These are phyloP conservation scores for Stenogyne calaminthoides DNA, from an alignment of 305 asterid species.

Conservation along the genomic window DNA sequence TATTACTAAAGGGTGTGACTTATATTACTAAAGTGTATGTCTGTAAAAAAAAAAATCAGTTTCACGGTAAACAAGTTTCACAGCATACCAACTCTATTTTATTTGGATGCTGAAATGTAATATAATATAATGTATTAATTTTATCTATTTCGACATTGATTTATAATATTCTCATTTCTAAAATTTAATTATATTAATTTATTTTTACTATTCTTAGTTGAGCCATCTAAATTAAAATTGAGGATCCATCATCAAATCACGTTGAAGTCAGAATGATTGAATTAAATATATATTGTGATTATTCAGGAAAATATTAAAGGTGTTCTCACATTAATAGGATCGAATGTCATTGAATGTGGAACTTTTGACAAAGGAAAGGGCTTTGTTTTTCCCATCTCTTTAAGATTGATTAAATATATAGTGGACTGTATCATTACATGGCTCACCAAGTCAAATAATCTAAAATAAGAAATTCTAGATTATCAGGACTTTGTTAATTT, in stretches of 20 bases:
- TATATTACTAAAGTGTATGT: too few relatives aligned
- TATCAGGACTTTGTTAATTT: slow-evolving; percentile 11
- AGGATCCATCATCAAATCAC: not conserved
- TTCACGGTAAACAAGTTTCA: too few relatives aligned
- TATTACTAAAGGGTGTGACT: too few relatives aligned
- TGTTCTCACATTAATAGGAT: not conserved
- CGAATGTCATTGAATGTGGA: slow-evolving; percentile 24
- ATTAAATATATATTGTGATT: not conserved
- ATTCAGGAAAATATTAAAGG: not conserved
- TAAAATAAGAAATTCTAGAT: slow-evolving; percentile 26
- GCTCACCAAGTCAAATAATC: slow-evolving; percentile 33
- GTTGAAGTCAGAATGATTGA: not conserved
- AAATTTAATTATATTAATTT: too few relatives aligned
- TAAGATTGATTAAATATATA: not conserved
- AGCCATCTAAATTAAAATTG: too few relatives aligned
- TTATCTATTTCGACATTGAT: too few relatives aligned
- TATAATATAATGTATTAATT: too few relatives aligned
- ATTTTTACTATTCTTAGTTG: too few relatives aligned
- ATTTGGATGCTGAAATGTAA: too few relatives aligned
- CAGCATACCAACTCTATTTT: too few relatives aligned
- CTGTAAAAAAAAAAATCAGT: too few relatives aligned
- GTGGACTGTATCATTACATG: slow-evolving; percentile 3
- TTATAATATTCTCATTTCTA: too few relatives aligned
- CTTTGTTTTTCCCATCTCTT: not conserved
- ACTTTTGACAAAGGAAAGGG: not conserved